Percentiles rank a stretch among this genome's conserved stretches.
Evolutionary conservation across 2,329 filamentous ascomycete genomes (phyloP).

Genomic region (Podosphaera fusca): DNA sequence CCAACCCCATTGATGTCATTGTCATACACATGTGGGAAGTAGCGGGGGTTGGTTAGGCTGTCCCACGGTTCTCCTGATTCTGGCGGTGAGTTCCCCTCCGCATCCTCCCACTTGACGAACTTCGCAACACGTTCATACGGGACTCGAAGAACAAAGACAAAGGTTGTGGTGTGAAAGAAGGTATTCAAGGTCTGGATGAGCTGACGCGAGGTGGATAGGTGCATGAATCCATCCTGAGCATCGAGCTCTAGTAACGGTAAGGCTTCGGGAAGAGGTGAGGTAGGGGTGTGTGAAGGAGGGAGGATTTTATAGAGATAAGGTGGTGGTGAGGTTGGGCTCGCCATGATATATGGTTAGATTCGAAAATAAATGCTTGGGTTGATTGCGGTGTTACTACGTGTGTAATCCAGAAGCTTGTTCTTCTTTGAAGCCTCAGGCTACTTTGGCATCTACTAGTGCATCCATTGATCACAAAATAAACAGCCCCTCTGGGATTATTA

Average conservation of each 20-base stretch:
- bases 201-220: conserved; percentile 10
- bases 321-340: conserved; percentile 6
- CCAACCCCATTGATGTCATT: conserved; percentile 5
- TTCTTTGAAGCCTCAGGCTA: no score
- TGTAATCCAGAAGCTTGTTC: no score
- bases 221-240: conserved; percentile 11
- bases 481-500: no score
- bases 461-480: no score
- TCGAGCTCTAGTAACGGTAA: conserved; percentile 14
- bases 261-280: conserved; percentile 8
- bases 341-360: conserved; percentile 1
- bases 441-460: no score
- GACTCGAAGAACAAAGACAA: conserved; percentile 11
- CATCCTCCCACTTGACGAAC: conserved; percentile 9
- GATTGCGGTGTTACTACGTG: no score
- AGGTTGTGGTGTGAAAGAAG: conserved; percentile 9
- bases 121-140: conserved; percentile 9
- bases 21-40: conserved; percentile 13
- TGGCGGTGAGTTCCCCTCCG: conserved; percentile 7
- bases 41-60: conserved; percentile 2
- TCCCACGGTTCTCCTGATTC: conserved; percentile 11
- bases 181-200: conserved; percentile 10
- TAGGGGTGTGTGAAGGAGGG: conserved; percentile 7
- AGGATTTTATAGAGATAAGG: conserved; percentile 16
- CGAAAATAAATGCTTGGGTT: no score